phyloP scores from a whole-genome alignment of 2,329 filamentous ascomycete genomes.

The Helotiales sp. region DNA sequence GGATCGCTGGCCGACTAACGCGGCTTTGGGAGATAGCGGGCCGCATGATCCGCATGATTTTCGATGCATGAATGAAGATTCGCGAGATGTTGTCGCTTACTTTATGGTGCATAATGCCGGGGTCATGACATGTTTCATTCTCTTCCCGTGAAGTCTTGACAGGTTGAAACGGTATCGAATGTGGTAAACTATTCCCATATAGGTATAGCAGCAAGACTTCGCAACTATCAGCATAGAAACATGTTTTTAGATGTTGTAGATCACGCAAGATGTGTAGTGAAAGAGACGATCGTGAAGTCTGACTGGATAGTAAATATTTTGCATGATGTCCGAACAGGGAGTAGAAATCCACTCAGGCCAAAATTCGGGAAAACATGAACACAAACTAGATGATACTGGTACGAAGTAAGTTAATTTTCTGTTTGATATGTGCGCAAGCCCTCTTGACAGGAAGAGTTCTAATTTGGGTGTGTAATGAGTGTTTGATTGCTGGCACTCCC shows the following conservation, averaged over 20 bases:
- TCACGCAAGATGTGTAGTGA: background rate
- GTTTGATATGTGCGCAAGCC: too few species aligned
- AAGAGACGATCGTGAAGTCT: background rate
- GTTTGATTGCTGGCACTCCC: too few species aligned
- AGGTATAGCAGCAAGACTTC: background rate
- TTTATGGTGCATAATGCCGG: background rate
- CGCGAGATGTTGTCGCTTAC: background rate
- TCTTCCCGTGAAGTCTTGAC: background rate
- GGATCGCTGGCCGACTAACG: background rate
- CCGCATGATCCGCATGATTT: background rate
- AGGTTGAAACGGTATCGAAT: background rate
- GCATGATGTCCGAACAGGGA: background rate
- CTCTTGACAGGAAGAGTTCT: too few species aligned
- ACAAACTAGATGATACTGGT: background rate
- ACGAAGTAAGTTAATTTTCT: too few species aligned
- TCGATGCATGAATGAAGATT: slow-evolving; percentile 1
- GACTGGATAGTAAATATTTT: background rate
- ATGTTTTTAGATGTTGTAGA: background rate
- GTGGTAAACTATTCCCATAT: background rate
- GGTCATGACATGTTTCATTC: background rate
- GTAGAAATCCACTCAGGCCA: too few species aligned
- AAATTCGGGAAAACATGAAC: background rate
- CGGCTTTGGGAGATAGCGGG: background rate
- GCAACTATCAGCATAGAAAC: background rate
- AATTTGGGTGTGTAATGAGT: too few species aligned